Evolutionary conservation across 2,329 filamentous ascomycete species (phyloP).

Genomic region (Blastomyces silverae): DNA sequence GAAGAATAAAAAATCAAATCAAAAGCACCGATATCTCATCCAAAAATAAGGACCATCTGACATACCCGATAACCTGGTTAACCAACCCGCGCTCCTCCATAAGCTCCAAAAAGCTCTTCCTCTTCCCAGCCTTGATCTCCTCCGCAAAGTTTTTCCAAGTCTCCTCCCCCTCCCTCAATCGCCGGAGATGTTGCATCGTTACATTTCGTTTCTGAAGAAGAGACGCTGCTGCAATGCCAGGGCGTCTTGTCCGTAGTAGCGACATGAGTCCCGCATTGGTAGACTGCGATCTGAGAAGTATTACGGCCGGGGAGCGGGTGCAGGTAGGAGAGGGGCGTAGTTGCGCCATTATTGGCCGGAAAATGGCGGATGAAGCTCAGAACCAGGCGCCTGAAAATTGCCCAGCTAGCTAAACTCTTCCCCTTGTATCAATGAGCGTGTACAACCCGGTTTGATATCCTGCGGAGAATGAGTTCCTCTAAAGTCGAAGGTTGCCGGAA

Average conservation of each 20-base stretch:
- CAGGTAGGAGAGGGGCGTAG: background rate
- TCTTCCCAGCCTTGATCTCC: slow-evolving; percentile 40
- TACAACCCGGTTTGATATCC: background rate
- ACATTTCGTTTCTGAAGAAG: slow-evolving; percentile 30
- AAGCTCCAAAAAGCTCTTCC: slow-evolving; percentile 40
- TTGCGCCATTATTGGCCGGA: background rate
- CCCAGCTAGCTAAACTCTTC: background rate
- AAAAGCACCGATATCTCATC: background rate
- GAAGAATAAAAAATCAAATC: background rate
- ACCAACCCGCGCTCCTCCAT: slow-evolving; percentile 44
- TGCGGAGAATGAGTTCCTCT: background rate
- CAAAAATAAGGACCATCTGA: slow-evolving; percentile 4
- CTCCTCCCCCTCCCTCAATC: slow-evolving; percentile 36
- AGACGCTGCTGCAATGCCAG: background rate
- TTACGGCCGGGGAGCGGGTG: background rate
- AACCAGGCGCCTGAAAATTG: background rate
- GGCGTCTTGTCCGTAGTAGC: background rate
- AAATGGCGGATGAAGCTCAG: background rate
- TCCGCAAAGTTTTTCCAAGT: slow-evolving; percentile 38
- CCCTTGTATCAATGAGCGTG: background rate
- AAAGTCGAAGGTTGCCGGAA: no score
- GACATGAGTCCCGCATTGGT: slow-evolving; percentile 4
- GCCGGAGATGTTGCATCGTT: slow-evolving; percentile 32
- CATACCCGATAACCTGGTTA: slow-evolving; percentile 44
- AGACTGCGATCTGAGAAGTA: slow-evolving; percentile 3